A percentile compares a stretch with the other conserved stretches of the same genome.
These are phyloP conservation scores for Calonectria leucothoes DNA, from an alignment of 2,329 filamentous ascomycete genomes.

Conservation along the genomic window DNA sequence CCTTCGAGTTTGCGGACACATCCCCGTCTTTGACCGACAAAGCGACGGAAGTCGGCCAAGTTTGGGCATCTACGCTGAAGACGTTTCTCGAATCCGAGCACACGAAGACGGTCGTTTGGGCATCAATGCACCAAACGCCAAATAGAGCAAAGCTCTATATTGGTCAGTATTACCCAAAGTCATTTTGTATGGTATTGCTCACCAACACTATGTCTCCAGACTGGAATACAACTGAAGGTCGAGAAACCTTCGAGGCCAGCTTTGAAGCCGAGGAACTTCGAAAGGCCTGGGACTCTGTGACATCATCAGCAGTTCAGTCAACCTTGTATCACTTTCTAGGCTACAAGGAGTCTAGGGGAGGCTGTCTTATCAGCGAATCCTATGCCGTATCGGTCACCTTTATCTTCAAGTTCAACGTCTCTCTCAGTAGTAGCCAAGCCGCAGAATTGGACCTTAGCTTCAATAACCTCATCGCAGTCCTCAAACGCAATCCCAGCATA, in stretches of 20 bases:
- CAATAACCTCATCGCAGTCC: too few species aligned
- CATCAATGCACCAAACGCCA: conserved; percentile 2
- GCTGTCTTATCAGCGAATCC: neutral
- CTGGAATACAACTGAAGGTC: conserved; percentile 14
- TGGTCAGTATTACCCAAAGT: neutral
- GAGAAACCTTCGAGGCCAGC: neutral
- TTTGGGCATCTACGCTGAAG: conserved; percentile 22
- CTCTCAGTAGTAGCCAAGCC: too few species aligned
- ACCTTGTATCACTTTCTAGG: neutral
- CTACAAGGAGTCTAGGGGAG: neutral
- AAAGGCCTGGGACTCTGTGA: neutral
- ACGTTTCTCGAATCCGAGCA: conserved; percentile 19
- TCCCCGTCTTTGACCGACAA: neutral
- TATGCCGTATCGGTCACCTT: too few species aligned
- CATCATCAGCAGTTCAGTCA: neutral
- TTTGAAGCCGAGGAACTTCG: neutral
- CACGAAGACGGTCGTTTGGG: conserved; percentile 25
- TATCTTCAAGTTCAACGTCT: too few species aligned
- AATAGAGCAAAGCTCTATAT: conserved; percentile 19
- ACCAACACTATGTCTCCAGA: neutral
- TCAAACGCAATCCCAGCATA: neutral
- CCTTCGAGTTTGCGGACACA: conserved; percentile 5
- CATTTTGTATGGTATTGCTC: neutral
- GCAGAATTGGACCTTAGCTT: too few species aligned
- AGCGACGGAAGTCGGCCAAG: neutral